Evolutionary conservation across 345 rosid species (phyloP), one percentile per base, ranked within the genome.

Genomic region (Eucalyptus viminalis): DNA sequence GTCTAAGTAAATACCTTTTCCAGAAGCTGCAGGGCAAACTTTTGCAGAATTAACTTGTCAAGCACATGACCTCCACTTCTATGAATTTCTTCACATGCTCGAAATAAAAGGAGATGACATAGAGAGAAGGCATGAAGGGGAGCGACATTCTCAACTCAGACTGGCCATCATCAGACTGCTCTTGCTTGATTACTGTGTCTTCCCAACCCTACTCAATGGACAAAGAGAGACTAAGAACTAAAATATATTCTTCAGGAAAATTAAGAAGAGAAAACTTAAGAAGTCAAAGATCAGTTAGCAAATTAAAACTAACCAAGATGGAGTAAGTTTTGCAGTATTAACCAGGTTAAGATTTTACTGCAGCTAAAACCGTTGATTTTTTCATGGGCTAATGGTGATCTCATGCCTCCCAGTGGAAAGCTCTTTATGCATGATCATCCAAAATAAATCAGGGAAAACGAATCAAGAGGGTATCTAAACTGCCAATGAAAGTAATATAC

Each of bases 51-150:
- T 72, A 96, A 93, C 92, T 94, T 98, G 92, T 97, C 96, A 86
- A 98, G 97, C 54, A 97, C 98, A 89, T 97, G 99, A 88, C 99
- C 99, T 88, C 99, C 99, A 93, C 97, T 95, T 90, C 98, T 92
- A 92, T 98, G 99, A 92, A 97, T 93, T 91, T 98, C 99, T 96
- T 97, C 99, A 93, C 99, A 97, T 81, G 99, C 99, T 86, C 95
- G 97, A 91, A 97, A 97, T 76, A 96, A 93, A 97, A 96, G 85
- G 99, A 96, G 91, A 96, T 95, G 81, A 97, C 92, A 91, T 97
- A 98, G 37, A 97, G 96, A 13, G 99, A 98, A 90, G 99, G 99
- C 95, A 97, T 91, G 89, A 97, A 96, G 43, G 99, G 99, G 88
- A 98, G 97, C 72, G 94, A 97, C 91, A 98, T 95, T 94, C 94